A percentile compares a stretch with the other conserved stretches of the same genome.
Evolutionary conservation across 805 yeast species (phyloP).

Genomic region (Starmerella scarabaei): DNA sequence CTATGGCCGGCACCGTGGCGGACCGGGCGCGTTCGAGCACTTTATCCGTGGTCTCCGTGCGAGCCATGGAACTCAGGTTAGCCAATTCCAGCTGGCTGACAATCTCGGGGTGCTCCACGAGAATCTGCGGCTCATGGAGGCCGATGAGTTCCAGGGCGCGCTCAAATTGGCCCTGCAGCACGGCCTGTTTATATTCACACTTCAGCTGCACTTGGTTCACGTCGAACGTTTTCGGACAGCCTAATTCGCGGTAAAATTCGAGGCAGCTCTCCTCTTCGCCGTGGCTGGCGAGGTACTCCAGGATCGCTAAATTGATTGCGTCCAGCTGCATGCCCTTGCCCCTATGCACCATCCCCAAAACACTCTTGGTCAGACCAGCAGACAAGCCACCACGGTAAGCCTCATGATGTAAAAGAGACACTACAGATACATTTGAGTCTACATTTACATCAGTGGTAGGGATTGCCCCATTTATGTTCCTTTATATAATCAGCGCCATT

Average conservation of each 20-base stretch:
- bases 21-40: neutral
- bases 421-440: neutral
- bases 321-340: constrained; percentile 1
- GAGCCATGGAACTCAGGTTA: neutral
- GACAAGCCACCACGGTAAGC: too few species aligned
- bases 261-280: neutral
- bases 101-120: neutral
- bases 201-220: neutral
- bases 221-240: neutral
- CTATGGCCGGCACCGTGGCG: neutral
- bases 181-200: neutral
- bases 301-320: neutral
- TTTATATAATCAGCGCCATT: constrained; percentile 62
- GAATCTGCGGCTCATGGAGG: neutral
- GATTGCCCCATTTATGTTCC: constrained; percentile 12
- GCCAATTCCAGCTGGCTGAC: neutral
- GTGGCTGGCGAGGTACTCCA: neutral
- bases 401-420: too few species aligned
- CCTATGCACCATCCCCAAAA: neutral
- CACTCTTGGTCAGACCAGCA: too few species aligned
- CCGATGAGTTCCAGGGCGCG: constrained; percentile 1
- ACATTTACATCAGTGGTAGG: constrained; percentile 5
- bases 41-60: neutral
- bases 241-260: neutral
- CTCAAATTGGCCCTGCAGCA: neutral